Evolutionary conservation across 345 rosid species (phyloP).

Genomic region (Camelina laxa): DNA sequence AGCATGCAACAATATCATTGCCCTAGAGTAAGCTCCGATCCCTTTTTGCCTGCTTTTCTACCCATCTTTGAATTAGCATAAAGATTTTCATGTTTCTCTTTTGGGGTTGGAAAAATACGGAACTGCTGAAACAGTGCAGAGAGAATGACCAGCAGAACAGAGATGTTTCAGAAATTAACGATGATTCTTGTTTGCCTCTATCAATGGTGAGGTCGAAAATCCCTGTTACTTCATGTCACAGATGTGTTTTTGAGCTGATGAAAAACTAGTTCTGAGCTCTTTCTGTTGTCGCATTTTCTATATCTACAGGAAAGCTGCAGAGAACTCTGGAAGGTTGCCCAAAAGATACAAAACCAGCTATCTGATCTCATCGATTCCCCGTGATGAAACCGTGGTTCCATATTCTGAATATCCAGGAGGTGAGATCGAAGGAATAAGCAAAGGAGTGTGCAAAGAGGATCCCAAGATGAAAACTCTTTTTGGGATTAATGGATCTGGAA

Average conservation of each 20-base stretch:
- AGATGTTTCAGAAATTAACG: slow-evolving; percentile 25
- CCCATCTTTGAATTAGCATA: slow-evolving; percentile 19
- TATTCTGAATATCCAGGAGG: slow-evolving; percentile 17
- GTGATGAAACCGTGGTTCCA: slow-evolving; percentile 24
- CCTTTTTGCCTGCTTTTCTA: background rate
- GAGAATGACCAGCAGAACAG: slow-evolving; percentile 34
- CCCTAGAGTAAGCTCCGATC: slow-evolving; percentile 34
- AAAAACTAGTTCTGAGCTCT: background rate
- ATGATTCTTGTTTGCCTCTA: slow-evolving; percentile 34
- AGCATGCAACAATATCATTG: slow-evolving; percentile 36
- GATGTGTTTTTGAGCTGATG: slow-evolving; percentile 11
- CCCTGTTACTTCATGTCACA: slow-evolving; percentile 18
- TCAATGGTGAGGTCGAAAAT: slow-evolving; percentile 31
- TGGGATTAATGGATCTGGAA: slow-evolving; percentile 4
- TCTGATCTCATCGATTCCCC: slow-evolving; percentile 24
- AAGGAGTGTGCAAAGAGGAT: slow-evolving; percentile 16
- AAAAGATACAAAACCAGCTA: slow-evolving; percentile 39
- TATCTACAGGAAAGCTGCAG: slow-evolving; percentile 42
- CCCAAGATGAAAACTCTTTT: background rate
- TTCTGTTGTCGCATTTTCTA: background rate
- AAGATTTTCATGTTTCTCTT: slow-evolving; percentile 13
- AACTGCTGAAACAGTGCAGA: slow-evolving; percentile 40
- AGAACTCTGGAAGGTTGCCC: slow-evolving; percentile 31
- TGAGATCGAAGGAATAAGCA: background rate
- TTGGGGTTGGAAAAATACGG: slow-evolving; percentile 21